These are phyloP conservation scores for Rhodomyrtus psidioides DNA, from an alignment of 441 rosid genomes.

Conservation along the genomic window DNA sequence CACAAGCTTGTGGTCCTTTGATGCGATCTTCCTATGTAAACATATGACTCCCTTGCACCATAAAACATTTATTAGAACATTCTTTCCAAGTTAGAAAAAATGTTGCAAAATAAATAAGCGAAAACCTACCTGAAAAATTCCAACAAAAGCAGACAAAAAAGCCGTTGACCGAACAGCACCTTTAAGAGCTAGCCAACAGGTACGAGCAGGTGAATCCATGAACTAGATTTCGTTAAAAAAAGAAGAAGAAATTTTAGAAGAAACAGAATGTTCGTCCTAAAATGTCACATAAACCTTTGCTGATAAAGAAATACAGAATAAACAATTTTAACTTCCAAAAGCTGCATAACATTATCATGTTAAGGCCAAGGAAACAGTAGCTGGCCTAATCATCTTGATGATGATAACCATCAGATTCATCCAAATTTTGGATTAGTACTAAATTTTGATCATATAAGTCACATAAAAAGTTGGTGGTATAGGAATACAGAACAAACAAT, in stretches of 20 bases:
- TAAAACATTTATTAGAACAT: conserved; percentile 11
- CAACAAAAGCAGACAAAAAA: conserved; percentile 96
- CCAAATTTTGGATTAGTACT: not conserved
- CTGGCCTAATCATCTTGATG: not conserved
- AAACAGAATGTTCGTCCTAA: not conserved
- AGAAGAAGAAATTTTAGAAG: not conserved
- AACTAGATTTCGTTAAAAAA: conserved; percentile 33
- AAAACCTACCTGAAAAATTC: conserved; percentile 79
- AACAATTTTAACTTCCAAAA: not conserved
- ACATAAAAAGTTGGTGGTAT: not conserved
- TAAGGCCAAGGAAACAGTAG: not conserved
- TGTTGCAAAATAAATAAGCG: conserved; percentile 2
- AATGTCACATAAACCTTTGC: not conserved
- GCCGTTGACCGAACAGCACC: conserved; percentile 90
- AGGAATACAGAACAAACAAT: not conserved
- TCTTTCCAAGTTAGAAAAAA: not conserved
- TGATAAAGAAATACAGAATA: not conserved
- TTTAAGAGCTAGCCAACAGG: conserved; percentile 82
- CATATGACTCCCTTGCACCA: conserved; percentile 77
- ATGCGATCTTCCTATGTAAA: conserved; percentile 72
- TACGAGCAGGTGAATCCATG: conserved; percentile 85
- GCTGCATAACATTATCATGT: not conserved
- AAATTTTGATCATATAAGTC: not conserved
- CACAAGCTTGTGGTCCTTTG: conserved; percentile 85
- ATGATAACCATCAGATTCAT: not conserved